Conservation (phyloP, 345 rosid species). For the Nephelium lappaceum region DNA sequence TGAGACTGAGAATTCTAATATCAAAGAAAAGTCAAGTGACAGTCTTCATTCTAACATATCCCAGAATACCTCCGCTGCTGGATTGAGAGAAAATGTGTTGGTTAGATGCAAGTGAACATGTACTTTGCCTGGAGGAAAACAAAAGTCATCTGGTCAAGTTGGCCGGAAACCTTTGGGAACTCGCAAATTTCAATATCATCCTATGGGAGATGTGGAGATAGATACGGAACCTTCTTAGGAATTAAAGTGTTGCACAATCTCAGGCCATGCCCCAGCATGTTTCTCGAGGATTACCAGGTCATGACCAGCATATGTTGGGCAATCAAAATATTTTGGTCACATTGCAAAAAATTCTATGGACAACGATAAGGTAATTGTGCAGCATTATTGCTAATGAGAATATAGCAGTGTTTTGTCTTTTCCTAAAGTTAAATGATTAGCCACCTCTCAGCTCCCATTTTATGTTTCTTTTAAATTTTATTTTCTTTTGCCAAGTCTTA, state of each 20-base stretch:
- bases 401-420: not conserved
- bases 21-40: constrained; percentile 41
- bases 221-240: constrained; percentile 50
- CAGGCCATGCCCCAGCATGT: constrained; percentile 36
- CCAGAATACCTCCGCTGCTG: constrained; percentile 33
- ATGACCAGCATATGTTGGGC: constrained; percentile 37
- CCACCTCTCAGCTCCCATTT: not conserved
- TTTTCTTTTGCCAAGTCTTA: not conserved
- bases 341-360: constrained; percentile 38
- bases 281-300: constrained; percentile 38
- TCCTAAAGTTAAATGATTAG: not conserved
- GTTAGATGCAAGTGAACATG: constrained; percentile 50
- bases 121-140: constrained; percentile 47
- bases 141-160: constrained; percentile 44
- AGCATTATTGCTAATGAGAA: not conserved
- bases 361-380: constrained; percentile 53
- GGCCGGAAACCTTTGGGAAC: constrained; percentile 46
- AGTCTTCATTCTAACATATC: constrained; percentile 37
- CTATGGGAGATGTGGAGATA: constrained; percentile 81
- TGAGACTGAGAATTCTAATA: constrained; percentile 33
- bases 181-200: constrained; percentile 90
- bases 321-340: constrained; percentile 45
- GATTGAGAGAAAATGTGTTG: constrained; percentile 44
- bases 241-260: constrained; percentile 36
- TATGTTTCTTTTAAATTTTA: not conserved